phyloP scores from a whole-genome alignment of 169 alveolate species.

The Eimeria praecox region DNA sequence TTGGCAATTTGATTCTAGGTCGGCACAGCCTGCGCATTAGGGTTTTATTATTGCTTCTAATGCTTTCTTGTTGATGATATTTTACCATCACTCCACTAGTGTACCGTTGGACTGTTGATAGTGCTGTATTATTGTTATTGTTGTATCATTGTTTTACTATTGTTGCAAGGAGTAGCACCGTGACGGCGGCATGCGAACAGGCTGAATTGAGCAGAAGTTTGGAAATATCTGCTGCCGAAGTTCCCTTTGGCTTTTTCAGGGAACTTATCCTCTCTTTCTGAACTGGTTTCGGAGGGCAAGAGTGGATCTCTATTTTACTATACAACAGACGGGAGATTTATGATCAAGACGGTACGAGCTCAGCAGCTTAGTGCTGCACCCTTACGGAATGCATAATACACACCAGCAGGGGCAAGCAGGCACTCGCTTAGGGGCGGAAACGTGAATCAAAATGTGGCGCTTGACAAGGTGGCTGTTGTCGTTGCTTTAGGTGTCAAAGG shows the following conservation, averaged over 20 bases:
- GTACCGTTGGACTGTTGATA: no score
- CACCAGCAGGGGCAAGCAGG: background rate
- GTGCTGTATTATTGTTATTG: no score
- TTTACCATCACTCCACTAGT: no score
- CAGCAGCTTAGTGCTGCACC: background rate
- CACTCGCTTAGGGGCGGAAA: background rate
- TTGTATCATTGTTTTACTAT: no score
- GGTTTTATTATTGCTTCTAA: no score
- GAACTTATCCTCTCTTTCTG: conserved; percentile 96
- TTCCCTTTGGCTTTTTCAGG: conserved; percentile 88
- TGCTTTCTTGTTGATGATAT: no score
- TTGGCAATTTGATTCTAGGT: conserved; percentile 83
- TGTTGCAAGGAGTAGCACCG: background rate
- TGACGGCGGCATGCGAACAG: background rate
- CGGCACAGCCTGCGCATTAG: no score
- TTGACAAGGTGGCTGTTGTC: background rate
- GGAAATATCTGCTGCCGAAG: background rate
- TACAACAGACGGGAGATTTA: conserved; percentile 89
- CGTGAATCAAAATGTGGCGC: background rate
- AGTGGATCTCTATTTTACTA: conserved; percentile 98
- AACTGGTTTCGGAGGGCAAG: conserved; percentile 96
- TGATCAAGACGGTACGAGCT: conserved; percentile 83
- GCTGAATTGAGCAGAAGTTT: background rate
- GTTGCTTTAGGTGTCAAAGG: conserved; percentile 79
- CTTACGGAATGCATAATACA: background rate